Conservation (phyloP, 768 basidiomycete genomes). For the Lactarius deliciosus region DNA sequence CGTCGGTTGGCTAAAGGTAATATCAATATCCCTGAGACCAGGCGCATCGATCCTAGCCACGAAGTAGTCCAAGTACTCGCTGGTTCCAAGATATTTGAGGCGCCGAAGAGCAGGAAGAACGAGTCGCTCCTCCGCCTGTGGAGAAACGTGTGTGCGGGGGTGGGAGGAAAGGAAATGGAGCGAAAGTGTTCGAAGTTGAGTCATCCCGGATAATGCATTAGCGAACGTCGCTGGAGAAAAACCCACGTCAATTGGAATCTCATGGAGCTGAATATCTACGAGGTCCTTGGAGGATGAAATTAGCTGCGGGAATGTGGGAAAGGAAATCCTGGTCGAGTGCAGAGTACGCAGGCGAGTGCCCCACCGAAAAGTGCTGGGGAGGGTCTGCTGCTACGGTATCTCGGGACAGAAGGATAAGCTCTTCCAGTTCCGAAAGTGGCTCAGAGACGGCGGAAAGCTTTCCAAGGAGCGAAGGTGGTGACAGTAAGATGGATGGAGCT, state of each 20-base stretch:
- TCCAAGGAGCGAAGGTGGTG: not conserved
- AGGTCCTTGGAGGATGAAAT: not conserved
- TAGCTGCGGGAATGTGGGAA: not conserved
- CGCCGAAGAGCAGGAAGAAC: not conserved
- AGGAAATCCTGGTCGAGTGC: not conserved
- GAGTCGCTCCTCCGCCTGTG: not conserved
- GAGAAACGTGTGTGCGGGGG: not conserved
- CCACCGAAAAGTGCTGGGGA: no score
- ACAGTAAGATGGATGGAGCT: not conserved
- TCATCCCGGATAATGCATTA: not conserved
- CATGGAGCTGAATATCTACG: not conserved
- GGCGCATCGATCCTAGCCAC: not conserved
- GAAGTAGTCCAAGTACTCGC: not conserved
- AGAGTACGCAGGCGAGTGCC: not conserved
- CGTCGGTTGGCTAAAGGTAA: not conserved
- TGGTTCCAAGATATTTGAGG: not conserved
- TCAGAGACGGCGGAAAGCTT: not conserved
- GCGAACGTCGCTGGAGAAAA: not conserved
- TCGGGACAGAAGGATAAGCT: not conserved
- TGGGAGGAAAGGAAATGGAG: not conserved
- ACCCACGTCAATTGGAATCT: not conserved
- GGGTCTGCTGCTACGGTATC: no score
- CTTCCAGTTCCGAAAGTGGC: not conserved
- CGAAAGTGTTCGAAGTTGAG: not conserved
- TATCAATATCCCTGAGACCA: not conserved